phyloP scores from a whole-genome alignment of 2,329 filamentous ascomycete species.

The Curvularia hawaiiensis region DNA sequence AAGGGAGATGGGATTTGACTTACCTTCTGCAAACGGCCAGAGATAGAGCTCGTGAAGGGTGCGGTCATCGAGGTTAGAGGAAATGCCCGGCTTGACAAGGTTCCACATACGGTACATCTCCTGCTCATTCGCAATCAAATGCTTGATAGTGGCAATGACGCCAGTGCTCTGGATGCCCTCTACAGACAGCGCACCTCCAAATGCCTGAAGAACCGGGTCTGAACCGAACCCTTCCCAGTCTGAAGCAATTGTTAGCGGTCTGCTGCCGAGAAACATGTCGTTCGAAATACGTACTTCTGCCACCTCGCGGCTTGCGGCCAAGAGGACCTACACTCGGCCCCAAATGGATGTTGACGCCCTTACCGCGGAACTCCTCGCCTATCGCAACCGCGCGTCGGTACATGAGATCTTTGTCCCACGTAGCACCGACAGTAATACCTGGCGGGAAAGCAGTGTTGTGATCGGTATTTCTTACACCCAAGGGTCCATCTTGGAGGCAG shows the following conservation, averaged over 20 bases:
- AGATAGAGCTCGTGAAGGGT: slow-evolving; percentile 79
- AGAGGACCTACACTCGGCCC: slow-evolving; percentile 74
- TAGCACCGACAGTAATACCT: slow-evolving; percentile 77
- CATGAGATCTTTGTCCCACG: slow-evolving; percentile 75
- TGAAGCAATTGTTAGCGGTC: slow-evolving; percentile 12
- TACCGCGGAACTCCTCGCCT: slow-evolving; percentile 73
- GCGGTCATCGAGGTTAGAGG: slow-evolving; percentile 73
- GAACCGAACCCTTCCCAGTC: slow-evolving; percentile 75
- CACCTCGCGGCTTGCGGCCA: slow-evolving; percentile 66
- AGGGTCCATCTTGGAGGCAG: slow-evolving; percentile 66
- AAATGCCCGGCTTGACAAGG: slow-evolving; percentile 42
- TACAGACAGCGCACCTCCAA: slow-evolving; percentile 79
- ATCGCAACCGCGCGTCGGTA: slow-evolving; percentile 70
- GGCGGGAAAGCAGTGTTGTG: slow-evolving; percentile 78
- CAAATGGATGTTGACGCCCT: slow-evolving; percentile 73
- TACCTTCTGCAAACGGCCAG: slow-evolving; percentile 80
- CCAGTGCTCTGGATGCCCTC: slow-evolving; percentile 73
- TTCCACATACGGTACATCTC: slow-evolving; percentile 55
- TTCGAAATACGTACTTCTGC: slow-evolving; percentile 55
- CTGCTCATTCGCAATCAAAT: slow-evolving; percentile 78
- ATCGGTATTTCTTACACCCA: slow-evolving; percentile 74
- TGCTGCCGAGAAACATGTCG: neutral
- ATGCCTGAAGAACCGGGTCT: slow-evolving; percentile 72
- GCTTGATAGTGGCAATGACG: slow-evolving; percentile 74
- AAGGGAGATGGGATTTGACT: neutral